Percentiles rank a stretch among this genome's conserved stretches.
phyloP scores from a whole-genome alignment of 768 basidiomycete genomes.

The Phanerochaete sordida region DNA sequence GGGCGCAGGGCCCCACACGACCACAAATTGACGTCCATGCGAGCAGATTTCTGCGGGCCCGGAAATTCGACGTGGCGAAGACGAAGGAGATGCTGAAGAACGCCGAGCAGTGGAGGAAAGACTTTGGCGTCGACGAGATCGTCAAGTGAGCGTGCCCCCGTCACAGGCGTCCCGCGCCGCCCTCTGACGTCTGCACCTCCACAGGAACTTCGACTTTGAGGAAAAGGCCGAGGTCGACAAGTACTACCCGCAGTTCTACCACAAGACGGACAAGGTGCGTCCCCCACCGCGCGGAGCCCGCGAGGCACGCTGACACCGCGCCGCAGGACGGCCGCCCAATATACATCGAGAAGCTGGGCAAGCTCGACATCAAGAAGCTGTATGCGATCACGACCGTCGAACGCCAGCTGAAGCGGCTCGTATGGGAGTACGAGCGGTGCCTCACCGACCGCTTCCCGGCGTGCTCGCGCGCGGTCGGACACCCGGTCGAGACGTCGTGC shows the following conservation, averaged over 20 bases:
- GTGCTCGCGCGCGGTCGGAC: conserved; percentile 64
- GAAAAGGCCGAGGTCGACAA: conserved; percentile 83
- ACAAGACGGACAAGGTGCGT: conserved; percentile 88
- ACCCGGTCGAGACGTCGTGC: conserved; percentile 95
- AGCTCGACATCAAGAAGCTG: conserved; percentile 82
- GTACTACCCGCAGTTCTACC: conserved; percentile 95
- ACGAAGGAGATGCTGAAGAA: conserved; percentile 81
- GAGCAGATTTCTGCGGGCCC: conserved; percentile 81
- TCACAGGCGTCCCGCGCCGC: not conserved
- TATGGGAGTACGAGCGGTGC: conserved; percentile 92
- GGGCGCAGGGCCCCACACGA: not conserved
- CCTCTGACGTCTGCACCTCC: conserved; percentile 1
- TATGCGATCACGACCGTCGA: conserved; percentile 82
- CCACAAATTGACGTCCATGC: not conserved
- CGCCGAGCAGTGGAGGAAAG: conserved; percentile 87
- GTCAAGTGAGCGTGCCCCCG: conserved; percentile 46
- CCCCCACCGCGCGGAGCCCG: too few species aligned
- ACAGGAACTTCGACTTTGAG: conserved; percentile 83
- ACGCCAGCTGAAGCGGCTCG: conserved; percentile 84
- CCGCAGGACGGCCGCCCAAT: conserved; percentile 88
- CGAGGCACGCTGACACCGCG: not conserved
- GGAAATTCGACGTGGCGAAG: conserved; percentile 84
- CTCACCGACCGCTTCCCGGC: conserved; percentile 77
- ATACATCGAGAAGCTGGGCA: conserved; percentile 91
- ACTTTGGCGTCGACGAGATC: conserved; percentile 78